Percentiles rank a stretch among this genome's conserved stretches.
Conservation (phyloP, 768 basidiomycete genomes). For the Psilocybe subaeruginosa region DNA sequence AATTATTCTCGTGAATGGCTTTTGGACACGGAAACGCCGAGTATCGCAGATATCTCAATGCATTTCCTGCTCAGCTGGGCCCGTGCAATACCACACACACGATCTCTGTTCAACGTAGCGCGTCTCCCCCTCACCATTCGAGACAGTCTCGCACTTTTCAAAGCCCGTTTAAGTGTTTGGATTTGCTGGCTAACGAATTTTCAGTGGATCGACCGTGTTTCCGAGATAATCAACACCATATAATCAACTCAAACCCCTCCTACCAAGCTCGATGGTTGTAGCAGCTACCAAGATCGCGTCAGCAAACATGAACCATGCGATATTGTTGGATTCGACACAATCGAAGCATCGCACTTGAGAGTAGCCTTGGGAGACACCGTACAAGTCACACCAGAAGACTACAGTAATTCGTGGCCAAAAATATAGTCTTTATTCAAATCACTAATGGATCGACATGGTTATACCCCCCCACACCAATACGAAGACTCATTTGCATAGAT, state of each 20-base stretch:
- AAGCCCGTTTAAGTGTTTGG: too few species aligned
- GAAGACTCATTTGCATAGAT: too few species aligned
- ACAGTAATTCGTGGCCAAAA: neutral
- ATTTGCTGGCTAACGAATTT: neutral
- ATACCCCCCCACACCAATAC: too few species aligned
- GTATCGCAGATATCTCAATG: conserved; percentile 54
- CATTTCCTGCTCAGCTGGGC: conserved; percentile 54
- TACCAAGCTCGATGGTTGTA: neutral
- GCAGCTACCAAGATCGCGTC: neutral
- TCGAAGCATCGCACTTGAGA: conserved; percentile 45
- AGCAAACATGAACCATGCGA: conserved; percentile 38
- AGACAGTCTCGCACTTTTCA: neutral
- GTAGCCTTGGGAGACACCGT: conserved; percentile 41
- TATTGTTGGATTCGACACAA: conserved; percentile 46
- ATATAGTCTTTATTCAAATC: conserved; percentile 28
- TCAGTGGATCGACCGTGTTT: conserved; percentile 52
- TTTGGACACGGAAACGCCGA: conserved; percentile 53
- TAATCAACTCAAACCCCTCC: neutral
- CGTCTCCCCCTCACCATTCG: neutral
- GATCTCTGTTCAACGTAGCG: neutral
- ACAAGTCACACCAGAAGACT: conserved; percentile 14
- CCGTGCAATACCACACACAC: conserved; percentile 28
- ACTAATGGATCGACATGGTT: too few species aligned
- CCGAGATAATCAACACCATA: conserved; percentile 12
- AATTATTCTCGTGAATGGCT: conserved; percentile 60